Conservation (phyloP, 164 flowering plant species). For the Aristolochia contorta region DNA sequence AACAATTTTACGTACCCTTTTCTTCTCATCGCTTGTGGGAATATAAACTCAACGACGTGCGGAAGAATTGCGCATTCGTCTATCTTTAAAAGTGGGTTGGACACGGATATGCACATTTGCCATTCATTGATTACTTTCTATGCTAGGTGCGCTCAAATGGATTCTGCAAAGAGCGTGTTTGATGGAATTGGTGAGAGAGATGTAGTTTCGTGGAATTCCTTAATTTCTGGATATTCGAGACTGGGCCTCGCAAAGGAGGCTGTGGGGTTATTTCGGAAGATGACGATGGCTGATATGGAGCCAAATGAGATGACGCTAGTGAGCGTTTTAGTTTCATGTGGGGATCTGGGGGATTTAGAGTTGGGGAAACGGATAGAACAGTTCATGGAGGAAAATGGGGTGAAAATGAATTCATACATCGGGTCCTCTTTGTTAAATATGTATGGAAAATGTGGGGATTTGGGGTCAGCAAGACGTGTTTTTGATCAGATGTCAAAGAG, state of each 20-base stretch:
- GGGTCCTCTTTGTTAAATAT: slow-evolving; percentile 56
- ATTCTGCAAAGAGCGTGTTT: slow-evolving; percentile 27
- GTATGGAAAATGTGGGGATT: slow-evolving; percentile 68
- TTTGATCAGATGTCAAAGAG: slow-evolving; percentile 39
- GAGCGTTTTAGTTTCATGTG: slow-evolving; percentile 36
- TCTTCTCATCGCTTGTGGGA: slow-evolving; percentile 38
- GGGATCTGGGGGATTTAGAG: slow-evolving; percentile 35
- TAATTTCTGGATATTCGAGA: slow-evolving; percentile 36
- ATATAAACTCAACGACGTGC: slow-evolving; percentile 5
- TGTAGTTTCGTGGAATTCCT: slow-evolving; percentile 41
- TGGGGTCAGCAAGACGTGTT: slow-evolving; percentile 44
- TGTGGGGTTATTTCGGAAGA: slow-evolving; percentile 25
- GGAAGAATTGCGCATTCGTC: slow-evolving; percentile 30
- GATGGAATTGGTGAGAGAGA: slow-evolving; percentile 34
- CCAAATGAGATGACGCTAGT: slow-evolving; percentile 36
- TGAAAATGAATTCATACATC: slow-evolving; percentile 27
- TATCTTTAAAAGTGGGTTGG: slow-evolving; percentile 22
- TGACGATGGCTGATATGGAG: slow-evolving; percentile 21
- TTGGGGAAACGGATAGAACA: slow-evolving; percentile 33
- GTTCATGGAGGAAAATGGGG: slow-evolving; percentile 16
- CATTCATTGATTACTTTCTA: slow-evolving; percentile 36
- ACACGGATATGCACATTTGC: slow-evolving; percentile 19
- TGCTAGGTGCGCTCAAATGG: slow-evolving; percentile 20
- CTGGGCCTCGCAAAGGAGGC: slow-evolving; percentile 26
- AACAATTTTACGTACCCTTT: slow-evolving; percentile 35